Conservation (phyloP, 1,284 basidiomycete genomes). For the Xerocomus minutiporus region DNA sequence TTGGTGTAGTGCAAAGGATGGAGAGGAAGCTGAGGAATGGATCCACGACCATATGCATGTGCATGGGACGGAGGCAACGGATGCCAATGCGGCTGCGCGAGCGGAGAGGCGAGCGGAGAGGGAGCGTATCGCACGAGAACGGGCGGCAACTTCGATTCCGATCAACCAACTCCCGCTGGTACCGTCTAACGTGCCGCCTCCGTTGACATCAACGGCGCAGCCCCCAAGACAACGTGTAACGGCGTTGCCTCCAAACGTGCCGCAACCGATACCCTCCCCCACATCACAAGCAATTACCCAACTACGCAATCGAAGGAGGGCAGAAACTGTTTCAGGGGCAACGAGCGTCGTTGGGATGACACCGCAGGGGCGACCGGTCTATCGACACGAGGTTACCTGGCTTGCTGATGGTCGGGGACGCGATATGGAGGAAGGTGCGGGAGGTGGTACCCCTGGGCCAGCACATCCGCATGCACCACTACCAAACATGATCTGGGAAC, state of each 20-base stretch:
- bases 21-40: conserved; percentile 52
- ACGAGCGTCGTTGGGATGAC: conserved; percentile 31
- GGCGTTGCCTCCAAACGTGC: conserved; percentile 27
- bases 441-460: conserved; percentile 15
- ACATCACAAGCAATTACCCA: conserved; percentile 19
- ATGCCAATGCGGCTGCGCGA: conserved; percentile 14
- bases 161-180: conserved; percentile 14
- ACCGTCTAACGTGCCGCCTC: conserved; percentile 15
- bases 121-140: conserved; percentile 31
- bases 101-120: conserved; percentile 31
- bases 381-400: conserved; percentile 29
- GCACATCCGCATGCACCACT: conserved; percentile 20
- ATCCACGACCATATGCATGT: conserved; percentile 18
- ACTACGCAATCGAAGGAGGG: conserved; percentile 32
- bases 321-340: conserved; percentile 38
- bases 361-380: conserved; percentile 28
- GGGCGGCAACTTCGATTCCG: conserved; percentile 22
- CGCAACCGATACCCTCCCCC: conserved; percentile 25
- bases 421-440: conserved; percentile 20
- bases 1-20: conserved; percentile 77
- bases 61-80: conserved; percentile 12
- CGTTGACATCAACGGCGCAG: conserved; percentile 8
- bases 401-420: conserved; percentile 21
- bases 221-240: conserved; percentile 28
- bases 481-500: conserved; percentile 28